These are phyloP conservation scores for Quercus variabilis DNA, from an alignment of 306 rosid genomes.

Conservation along the genomic window DNA sequence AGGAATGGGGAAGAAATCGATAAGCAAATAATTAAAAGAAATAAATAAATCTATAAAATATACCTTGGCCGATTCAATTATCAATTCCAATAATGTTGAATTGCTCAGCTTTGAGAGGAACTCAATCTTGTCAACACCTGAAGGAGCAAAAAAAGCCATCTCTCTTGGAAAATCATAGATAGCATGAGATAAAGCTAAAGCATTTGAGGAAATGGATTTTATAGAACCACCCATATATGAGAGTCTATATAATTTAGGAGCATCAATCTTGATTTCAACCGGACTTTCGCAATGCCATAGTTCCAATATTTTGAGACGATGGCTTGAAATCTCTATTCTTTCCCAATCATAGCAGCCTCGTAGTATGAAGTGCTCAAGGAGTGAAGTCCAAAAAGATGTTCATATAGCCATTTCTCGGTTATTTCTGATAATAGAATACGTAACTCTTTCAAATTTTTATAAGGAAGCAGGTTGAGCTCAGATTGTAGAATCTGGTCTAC, in stretches of 20 bases:
- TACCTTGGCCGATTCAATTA: neutral
- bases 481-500: too few relatives aligned
- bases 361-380: conserved; percentile 28
- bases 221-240: neutral
- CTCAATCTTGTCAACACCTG: neutral
- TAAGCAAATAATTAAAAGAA: neutral
- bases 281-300: neutral
- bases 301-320: conserved; percentile 11
- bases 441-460: conserved; percentile 14
- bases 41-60: neutral
- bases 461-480: neutral
- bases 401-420: conserved; percentile 21
- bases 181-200: neutral
- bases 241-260: conserved; percentile 20
- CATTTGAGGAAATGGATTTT: neutral
- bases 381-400: conserved; percentile 12
- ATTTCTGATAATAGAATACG: neutral
- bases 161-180: neutral
- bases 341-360: conserved; percentile 11
- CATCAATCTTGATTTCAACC: conserved; percentile 19
- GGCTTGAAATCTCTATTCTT: conserved; percentile 26
- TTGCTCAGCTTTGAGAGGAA: neutral
- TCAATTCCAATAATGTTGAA: neutral
- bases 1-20: neutral
- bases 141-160: neutral